Percentiles rank a stretch among this genome's conserved stretches.
These are phyloP conservation scores for Eurotiales sp. DNA, from an alignment of 2,329 filamentous ascomycete genomes.

Conservation along the genomic window DNA sequence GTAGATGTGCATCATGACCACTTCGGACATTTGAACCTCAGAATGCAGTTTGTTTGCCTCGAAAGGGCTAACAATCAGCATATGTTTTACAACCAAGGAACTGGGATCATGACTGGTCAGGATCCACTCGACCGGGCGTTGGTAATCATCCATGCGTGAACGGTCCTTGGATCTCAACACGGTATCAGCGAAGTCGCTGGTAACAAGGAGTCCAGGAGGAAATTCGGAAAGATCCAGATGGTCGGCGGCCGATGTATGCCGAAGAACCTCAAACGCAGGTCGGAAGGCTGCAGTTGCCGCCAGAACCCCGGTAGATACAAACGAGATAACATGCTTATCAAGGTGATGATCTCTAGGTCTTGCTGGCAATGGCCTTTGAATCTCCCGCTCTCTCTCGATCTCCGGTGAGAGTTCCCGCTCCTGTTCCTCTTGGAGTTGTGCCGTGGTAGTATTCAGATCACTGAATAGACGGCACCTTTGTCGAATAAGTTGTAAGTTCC, in stretches of 20 bases:
- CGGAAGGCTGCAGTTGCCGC: neutral
- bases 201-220: neutral
- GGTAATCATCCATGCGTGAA: slow-evolving; percentile 42
- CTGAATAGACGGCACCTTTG: slow-evolving; percentile 27
- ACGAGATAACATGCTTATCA: neutral
- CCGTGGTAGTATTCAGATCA: slow-evolving; percentile 31
- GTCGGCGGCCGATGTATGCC: neutral
- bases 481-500: slow-evolving; percentile 21
- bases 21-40: slow-evolving; percentile 30
- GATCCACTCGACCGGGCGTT: slow-evolving; percentile 55
- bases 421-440: slow-evolving; percentile 59
- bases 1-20: slow-evolving; percentile 51
- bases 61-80: slow-evolving; percentile 59
- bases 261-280: slow-evolving; percentile 1
- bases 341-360: neutral
- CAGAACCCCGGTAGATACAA: neutral
- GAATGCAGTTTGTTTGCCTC: slow-evolving; percentile 56
- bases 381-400: slow-evolving; percentile 58
- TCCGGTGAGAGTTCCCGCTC: slow-evolving; percentile 57
- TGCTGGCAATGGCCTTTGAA: slow-evolving; percentile 43
- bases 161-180: neutral
- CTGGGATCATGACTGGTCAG: slow-evolving; percentile 29
- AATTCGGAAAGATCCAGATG: neutral
- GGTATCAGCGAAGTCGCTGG: neutral
- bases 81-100: slow-evolving; percentile 8